Conservation (phyloP, 1,284 basidiomycete species). For the Coniophora puteana region DNA sequence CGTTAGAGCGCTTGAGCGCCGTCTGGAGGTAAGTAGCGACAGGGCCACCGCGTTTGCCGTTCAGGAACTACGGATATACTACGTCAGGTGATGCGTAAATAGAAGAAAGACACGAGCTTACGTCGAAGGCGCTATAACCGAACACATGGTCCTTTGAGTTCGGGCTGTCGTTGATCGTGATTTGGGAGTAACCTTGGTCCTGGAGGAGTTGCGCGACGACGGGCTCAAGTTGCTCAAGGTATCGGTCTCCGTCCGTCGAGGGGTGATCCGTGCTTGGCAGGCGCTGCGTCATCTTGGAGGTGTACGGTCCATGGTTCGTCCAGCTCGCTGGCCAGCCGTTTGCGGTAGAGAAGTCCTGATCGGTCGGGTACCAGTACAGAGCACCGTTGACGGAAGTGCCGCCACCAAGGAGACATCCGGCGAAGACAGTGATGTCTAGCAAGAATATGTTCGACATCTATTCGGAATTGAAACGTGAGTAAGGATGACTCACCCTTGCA, state of each 20-base stretch:
- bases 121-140: conserved; percentile 55
- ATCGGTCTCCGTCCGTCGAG: conserved; percentile 58
- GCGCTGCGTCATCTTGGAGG: conserved; percentile 42
- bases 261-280: conserved; percentile 57
- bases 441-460: background rate
- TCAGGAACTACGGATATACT: conserved; percentile 42
- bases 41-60: conserved; percentile 56
- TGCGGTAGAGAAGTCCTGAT: conserved; percentile 46
- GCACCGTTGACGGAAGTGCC: conserved; percentile 63
- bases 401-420: conserved; percentile 60
- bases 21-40: conserved; percentile 60
- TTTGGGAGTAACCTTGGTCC: conserved; percentile 44
- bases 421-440: conserved; percentile 54
- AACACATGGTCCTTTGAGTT: conserved; percentile 56
- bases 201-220: conserved; percentile 43
- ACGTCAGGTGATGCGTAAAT: background rate
- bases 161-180: conserved; percentile 53
- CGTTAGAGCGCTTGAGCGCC: conserved; percentile 49
- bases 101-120: conserved; percentile 23
- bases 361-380: conserved; percentile 55
- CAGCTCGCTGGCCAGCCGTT: conserved; percentile 56
- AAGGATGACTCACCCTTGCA: conserved; percentile 41
- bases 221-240: conserved; percentile 47
- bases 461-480: background rate
- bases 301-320: conserved; percentile 48